phyloP scores from a whole-genome alignment of 371 early-diverging fungal genomes.

The Mortierella sp. region DNA sequence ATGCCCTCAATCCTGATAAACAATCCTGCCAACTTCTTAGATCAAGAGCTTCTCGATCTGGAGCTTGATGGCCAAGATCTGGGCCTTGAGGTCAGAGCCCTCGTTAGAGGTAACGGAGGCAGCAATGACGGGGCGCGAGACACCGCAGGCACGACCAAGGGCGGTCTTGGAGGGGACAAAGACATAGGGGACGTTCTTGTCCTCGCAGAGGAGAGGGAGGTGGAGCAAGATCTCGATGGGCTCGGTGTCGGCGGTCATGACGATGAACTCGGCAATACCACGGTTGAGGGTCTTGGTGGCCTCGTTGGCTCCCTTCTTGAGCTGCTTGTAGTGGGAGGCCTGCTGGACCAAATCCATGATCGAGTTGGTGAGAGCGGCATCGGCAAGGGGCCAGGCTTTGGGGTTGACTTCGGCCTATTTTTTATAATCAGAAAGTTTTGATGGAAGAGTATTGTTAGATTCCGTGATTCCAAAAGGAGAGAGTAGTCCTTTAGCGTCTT shows the following conservation, averaged over 20 bases:
- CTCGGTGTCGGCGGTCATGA: slow-evolving; percentile 98
- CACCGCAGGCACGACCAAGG: slow-evolving; percentile 99
- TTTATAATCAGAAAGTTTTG: background rate
- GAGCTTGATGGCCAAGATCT: slow-evolving; percentile 91
- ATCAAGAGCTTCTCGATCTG: slow-evolving; percentile 95
- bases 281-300: slow-evolving; percentile 99
- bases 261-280: slow-evolving; percentile 98
- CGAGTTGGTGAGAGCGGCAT: slow-evolving; percentile 90
- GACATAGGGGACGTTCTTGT: slow-evolving; percentile 99
- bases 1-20: too few relatives aligned
- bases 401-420: slow-evolving; percentile 68
- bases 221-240: slow-evolving; percentile 98
- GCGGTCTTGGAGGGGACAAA: slow-evolving; percentile 97
- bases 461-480: slow-evolving; percentile 1
- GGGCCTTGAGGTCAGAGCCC: slow-evolving; percentile 93
- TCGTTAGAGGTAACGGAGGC: slow-evolving; percentile 97
- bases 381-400: slow-evolving; percentile 95
- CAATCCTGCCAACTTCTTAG: slow-evolving; percentile 58
- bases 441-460: background rate
- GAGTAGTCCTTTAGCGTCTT: background rate
- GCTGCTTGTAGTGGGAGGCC: slow-evolving; percentile 98
- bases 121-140: slow-evolving; percentile 95
- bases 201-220: slow-evolving; percentile 98
- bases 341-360: slow-evolving; percentile 97
- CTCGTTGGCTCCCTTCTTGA: slow-evolving; percentile 99